Conservation (phyloP, 2,329 filamentous ascomycete genomes). For the Madurella mycetomatis region DNA sequence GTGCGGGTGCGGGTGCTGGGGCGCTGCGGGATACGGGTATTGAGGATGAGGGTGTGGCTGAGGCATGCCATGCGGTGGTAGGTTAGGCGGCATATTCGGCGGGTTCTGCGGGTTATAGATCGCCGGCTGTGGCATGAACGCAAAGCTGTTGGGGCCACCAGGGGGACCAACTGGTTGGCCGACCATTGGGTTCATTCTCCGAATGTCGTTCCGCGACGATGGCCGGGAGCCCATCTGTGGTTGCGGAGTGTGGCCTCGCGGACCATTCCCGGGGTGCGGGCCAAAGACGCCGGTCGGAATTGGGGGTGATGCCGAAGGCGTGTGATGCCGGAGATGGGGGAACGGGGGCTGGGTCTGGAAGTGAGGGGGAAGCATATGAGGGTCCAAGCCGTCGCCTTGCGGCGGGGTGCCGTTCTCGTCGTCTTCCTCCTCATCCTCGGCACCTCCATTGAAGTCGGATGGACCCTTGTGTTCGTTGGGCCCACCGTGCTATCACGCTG, state of each 20-base stretch:
- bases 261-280: slow-evolving; percentile 48
- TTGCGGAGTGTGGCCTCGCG: slow-evolving; percentile 75
- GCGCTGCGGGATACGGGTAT: slow-evolving; percentile 32
- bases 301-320: slow-evolving; percentile 83
- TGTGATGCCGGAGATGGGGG: slow-evolving; percentile 68
- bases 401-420: slow-evolving; percentile 70
- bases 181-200: slow-evolving; percentile 68
- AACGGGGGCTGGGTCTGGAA: slow-evolving; percentile 67
- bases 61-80: slow-evolving; percentile 36
- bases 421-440: slow-evolving; percentile 80
- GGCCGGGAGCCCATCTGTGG: slow-evolving; percentile 71
- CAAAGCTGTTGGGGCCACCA: slow-evolving; percentile 65
- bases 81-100: slow-evolving; percentile 36
- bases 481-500: slow-evolving; percentile 66
- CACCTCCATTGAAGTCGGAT: slow-evolving; percentile 81
- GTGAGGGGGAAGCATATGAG: slow-evolving; percentile 65
- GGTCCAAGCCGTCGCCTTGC: slow-evolving; percentile 56
- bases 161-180: slow-evolving; percentile 58
- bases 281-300: slow-evolving; percentile 73
- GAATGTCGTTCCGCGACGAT: slow-evolving; percentile 73
- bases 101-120: slow-evolving; percentile 70
- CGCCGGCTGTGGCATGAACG: slow-evolving; percentile 79
- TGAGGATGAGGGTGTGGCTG: slow-evolving; percentile 35
- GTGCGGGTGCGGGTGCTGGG: slow-evolving; percentile 28
- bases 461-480: slow-evolving; percentile 97